Base-by-base conservation (phyloP, 805 yeast species). In the Ogataea salicorniae region DNA sequence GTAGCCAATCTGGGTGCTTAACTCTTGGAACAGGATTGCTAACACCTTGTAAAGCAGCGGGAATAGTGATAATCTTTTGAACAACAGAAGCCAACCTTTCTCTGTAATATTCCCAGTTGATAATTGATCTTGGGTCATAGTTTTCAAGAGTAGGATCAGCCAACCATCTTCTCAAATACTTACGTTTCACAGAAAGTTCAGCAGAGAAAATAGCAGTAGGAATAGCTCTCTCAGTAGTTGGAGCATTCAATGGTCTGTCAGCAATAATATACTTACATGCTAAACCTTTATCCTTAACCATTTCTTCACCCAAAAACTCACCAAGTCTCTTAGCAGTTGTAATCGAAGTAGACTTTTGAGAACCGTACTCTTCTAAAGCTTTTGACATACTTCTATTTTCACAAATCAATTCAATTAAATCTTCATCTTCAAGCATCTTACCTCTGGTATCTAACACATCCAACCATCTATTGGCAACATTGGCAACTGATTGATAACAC, bases 121-220 rank as follows among this genome's bases (percentile, higher is more conserved):
- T 78, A 45, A 94, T 85, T 17, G 80, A 76, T 59, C 98, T 75
- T 4, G 96, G 95, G 64, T 92, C 97, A 61, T 88, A 88, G 42
- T 82, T 80, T 3, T 81, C 86, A 39, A 92, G 64, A 0, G 87
- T 73, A 0, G 87, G 81, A 57, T 92, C 96, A 48, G 80, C 75
- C 36, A 91, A 72, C 99, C 99, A 94, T 58, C 87, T 82, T 57
- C 91, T 78, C 60, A 94, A 67, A 60, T 79, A 94, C 39, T 76
- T 77, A 50, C 83, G 76, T 63, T 89, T 90, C 45, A 85, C 84
- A 3, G 74, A 62, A 11, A 72, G 57, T 31, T 90, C 97, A 0
- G 97, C 84, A 0, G 96, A 85, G 62, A 94, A 95, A 17, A 94
- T 90, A 0, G 97, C 94, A 6, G 95, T 96, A 0, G 99, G 99